phyloP scores from a whole-genome alignment of 2,329 filamentous ascomycete species.

The Ophiostoma ulmi region DNA sequence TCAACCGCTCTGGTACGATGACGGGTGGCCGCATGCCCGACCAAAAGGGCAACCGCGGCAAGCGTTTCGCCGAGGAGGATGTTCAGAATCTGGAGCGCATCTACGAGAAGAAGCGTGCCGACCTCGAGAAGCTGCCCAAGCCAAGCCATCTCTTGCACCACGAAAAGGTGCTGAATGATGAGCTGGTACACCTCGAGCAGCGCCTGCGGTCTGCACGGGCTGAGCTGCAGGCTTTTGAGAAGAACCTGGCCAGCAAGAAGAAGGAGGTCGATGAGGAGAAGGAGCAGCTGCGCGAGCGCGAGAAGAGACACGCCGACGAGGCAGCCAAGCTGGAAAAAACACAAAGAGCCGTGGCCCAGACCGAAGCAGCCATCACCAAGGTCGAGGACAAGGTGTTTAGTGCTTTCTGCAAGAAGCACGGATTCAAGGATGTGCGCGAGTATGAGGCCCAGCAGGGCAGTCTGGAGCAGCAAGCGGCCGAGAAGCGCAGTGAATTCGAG shows the following conservation, averaged over 20 bases:
- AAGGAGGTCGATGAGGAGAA: slow-evolving; percentile 72
- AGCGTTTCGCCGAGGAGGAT: slow-evolving; percentile 84
- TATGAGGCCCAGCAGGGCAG: slow-evolving; percentile 93
- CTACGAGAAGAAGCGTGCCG: slow-evolving; percentile 68
- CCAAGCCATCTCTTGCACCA: slow-evolving; percentile 67
- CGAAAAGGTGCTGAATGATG: slow-evolving; percentile 75
- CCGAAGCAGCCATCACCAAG: slow-evolving; percentile 60
- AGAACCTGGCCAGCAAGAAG: slow-evolving; percentile 78
- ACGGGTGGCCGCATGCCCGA: slow-evolving; percentile 83
- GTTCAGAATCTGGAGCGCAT: slow-evolving; percentile 77
- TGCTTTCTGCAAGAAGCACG: slow-evolving; percentile 77
- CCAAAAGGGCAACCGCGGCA: slow-evolving; percentile 62
- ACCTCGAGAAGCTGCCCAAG: slow-evolving; percentile 75
- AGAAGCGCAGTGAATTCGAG: slow-evolving; percentile 81
- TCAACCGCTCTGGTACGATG: slow-evolving; percentile 94
- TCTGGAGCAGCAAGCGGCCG: slow-evolving; percentile 80
- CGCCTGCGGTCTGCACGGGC: slow-evolving; percentile 65
- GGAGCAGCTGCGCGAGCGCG: slow-evolving; percentile 66
- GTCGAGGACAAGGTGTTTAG: slow-evolving; percentile 87
- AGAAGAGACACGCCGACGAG: slow-evolving; percentile 73
- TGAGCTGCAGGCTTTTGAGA: slow-evolving; percentile 71
- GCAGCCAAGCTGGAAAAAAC: slow-evolving; percentile 60
- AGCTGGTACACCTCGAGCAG: slow-evolving; percentile 74
- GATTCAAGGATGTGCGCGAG: slow-evolving; percentile 82
- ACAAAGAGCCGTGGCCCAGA: slow-evolving; percentile 46